A percentile compares a stretch with the other conserved stretches of the same genome.
phyloP scores from a whole-genome alignment of 495 filamentous ascomycete genomes.

The Aspergillus nanangensis region DNA sequence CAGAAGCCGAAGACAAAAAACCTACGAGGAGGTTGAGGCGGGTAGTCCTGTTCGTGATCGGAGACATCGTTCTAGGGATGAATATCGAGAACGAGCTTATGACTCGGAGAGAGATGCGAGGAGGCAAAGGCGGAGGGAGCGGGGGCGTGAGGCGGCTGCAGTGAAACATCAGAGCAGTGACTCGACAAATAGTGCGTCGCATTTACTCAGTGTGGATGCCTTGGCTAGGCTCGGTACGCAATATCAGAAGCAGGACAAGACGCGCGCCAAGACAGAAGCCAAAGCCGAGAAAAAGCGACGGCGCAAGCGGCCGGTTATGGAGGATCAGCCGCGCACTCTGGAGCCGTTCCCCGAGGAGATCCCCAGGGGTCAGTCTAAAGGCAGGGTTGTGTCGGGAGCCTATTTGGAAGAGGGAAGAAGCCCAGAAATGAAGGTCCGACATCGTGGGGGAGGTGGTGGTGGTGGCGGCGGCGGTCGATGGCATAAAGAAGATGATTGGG shows the following conservation, averaged over 20 bases:
- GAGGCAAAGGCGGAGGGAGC: slow-evolving; percentile 13
- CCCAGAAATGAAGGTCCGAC: slow-evolving; percentile 33
- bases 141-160: slow-evolving; percentile 16
- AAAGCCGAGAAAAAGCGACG: slow-evolving; percentile 32
- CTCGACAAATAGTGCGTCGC: slow-evolving; percentile 35
- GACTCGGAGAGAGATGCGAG: slow-evolving; percentile 7
- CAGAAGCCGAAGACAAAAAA: background rate
- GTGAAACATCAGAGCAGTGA: slow-evolving; percentile 37
- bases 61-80: slow-evolving; percentile 6
- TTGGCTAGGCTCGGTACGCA: slow-evolving; percentile 58
- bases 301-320: slow-evolving; percentile 25
- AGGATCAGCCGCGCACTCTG: slow-evolving; percentile 23
- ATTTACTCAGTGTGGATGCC: slow-evolving; percentile 46
- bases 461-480: slow-evolving; percentile 23
- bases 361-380: slow-evolving; percentile 41
- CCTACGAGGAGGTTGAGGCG: background rate
- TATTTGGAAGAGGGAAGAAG: slow-evolving; percentile 60
- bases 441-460: slow-evolving; percentile 31
- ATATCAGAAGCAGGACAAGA: slow-evolving; percentile 37
- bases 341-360: slow-evolving; percentile 20
- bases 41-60: slow-evolving; percentile 6
- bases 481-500: slow-evolving; percentile 30
- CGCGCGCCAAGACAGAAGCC: slow-evolving; percentile 29
- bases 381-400: slow-evolving; percentile 63
- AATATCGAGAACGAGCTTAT: slow-evolving; percentile 9